Evolutionary conservation across 768 basidiomycete genomes (phyloP).

Genomic region (Suillus placidus): DNA sequence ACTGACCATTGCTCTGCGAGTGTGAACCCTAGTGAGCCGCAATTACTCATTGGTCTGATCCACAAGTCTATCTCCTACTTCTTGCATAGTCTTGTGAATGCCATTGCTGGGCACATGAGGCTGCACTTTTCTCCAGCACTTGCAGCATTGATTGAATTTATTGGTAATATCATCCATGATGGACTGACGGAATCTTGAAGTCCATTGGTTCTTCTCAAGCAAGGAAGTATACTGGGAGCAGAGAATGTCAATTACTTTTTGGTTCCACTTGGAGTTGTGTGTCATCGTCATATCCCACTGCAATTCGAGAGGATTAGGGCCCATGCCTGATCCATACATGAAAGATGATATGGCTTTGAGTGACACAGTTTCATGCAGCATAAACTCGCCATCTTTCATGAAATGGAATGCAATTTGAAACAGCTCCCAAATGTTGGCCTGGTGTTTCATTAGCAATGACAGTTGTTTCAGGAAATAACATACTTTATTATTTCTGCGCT

Average conservation of each 20-base stretch:
- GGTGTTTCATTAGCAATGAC: too few species aligned
- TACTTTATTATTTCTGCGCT: too few species aligned
- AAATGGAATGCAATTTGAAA: too few species aligned
- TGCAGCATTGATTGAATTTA: neutral
- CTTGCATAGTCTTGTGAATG: neutral
- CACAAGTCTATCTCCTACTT: neutral
- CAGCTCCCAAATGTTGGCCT: too few species aligned
- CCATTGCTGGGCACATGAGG: neutral
- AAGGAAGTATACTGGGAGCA: neutral
- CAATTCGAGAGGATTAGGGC: neutral
- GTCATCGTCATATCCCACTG: neutral
- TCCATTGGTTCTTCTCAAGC: neutral
- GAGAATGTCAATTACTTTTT: neutral
- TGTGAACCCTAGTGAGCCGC: neutral
- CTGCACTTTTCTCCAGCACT: neutral
- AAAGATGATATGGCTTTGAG: neutral
- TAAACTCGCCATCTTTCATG: too few species aligned
- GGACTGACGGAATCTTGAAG: neutral
- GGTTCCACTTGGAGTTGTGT: neutral
- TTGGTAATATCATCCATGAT: neutral
- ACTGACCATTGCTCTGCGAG: neutral
- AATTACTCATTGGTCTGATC: neutral
- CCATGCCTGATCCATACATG: neutral
- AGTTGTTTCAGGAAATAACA: too few species aligned
- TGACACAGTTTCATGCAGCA: too few species aligned